Evolutionary conservation across 345 rosid species (phyloP).

Genomic region (Eucalyptus camaldulensis): DNA sequence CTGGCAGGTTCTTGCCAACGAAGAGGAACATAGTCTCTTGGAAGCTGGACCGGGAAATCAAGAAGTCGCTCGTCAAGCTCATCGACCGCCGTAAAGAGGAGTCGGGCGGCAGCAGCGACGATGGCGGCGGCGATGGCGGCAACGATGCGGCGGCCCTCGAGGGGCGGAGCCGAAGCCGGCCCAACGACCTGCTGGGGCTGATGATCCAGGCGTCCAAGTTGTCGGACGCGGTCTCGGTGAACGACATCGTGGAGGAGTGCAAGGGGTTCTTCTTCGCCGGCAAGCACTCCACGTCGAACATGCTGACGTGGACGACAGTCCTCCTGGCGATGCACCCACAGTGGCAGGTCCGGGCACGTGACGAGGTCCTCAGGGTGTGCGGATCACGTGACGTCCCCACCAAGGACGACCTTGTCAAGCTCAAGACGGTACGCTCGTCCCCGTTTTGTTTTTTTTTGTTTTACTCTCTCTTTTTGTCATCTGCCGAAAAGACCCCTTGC

Average conservation of each 20-base stretch:
- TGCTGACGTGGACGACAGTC: conserved; percentile 81
- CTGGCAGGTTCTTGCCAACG: conserved; percentile 56
- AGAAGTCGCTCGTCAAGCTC: conserved; percentile 43
- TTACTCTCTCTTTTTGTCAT: not conserved
- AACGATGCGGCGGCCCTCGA: not conserved
- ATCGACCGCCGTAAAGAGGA: conserved; percentile 30
- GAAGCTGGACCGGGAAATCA: conserved; percentile 60
- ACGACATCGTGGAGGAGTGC: conserved; percentile 64
- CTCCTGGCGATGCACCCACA: conserved; percentile 73
- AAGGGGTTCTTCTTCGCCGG: conserved; percentile 93
- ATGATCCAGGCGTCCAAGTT: conserved; percentile 44
- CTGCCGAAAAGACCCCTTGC: not conserved
- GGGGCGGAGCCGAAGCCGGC: not conserved
- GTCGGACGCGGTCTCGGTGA: not conserved
- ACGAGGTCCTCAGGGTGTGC: conserved; percentile 64
- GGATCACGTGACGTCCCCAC: conserved; percentile 73
- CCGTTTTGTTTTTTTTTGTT: not conserved
- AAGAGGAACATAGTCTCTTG: conserved; percentile 54
- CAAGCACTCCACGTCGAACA: conserved; percentile 71
- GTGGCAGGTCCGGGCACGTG: conserved; percentile 84
- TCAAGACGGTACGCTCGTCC: conserved; percentile 45
- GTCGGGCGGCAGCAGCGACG: not conserved
- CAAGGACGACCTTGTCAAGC: conserved; percentile 61
- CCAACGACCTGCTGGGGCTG: conserved; percentile 39
- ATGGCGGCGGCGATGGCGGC: not conserved